Percentiles rank a stretch among this genome's conserved stretches.
phyloP scores from a whole-genome alignment of 2,329 filamentous ascomycete genomes.

The Talaromyces atroroseus region DNA sequence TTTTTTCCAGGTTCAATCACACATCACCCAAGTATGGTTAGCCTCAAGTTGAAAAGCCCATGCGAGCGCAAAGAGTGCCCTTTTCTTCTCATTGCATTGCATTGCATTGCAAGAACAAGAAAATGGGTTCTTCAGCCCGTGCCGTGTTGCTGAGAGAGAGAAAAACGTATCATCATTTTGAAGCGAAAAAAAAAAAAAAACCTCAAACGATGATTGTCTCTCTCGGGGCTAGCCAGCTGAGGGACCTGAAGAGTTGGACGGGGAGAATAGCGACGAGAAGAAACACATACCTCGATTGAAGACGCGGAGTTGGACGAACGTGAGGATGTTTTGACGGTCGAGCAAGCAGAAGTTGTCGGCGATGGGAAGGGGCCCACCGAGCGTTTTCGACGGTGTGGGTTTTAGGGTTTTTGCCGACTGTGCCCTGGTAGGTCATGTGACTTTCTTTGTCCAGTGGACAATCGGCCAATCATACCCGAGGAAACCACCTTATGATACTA shows the following conservation, averaged over 20 bases:
- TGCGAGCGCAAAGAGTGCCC: conserved; percentile 65
- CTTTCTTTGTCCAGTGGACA: background rate
- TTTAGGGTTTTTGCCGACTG: conserved; percentile 9
- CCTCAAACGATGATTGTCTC: conserved; percentile 33
- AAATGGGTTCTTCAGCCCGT: conserved; percentile 66
- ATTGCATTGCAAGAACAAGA: conserved; percentile 19
- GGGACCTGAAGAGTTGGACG: conserved; percentile 25
- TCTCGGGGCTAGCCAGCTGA: conserved; percentile 43
- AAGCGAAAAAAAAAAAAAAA: too few relatives aligned
- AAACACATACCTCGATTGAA: conserved; percentile 40
- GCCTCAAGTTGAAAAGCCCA: conserved; percentile 53
- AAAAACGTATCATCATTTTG: conserved; percentile 37
- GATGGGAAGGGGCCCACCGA: background rate
- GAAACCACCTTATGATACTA: background rate
- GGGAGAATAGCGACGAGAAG: conserved; percentile 13
- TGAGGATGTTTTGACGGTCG: conserved; percentile 17
- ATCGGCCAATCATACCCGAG: background rate
- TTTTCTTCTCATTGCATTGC: conserved; percentile 21
- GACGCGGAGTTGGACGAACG: conserved; percentile 18
- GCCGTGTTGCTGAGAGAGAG: conserved; percentile 30
- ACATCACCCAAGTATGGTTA: conserved; percentile 40
- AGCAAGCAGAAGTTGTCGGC: conserved; percentile 12
- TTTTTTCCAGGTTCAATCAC: conserved; percentile 15
- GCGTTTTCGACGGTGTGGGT: conserved; percentile 22
- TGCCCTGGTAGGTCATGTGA: conserved; percentile 12